Evolutionary conservation across 2,329 filamentous ascomycete genomes (phyloP).

Genomic region (Fonsecaea pedrosoi): DNA sequence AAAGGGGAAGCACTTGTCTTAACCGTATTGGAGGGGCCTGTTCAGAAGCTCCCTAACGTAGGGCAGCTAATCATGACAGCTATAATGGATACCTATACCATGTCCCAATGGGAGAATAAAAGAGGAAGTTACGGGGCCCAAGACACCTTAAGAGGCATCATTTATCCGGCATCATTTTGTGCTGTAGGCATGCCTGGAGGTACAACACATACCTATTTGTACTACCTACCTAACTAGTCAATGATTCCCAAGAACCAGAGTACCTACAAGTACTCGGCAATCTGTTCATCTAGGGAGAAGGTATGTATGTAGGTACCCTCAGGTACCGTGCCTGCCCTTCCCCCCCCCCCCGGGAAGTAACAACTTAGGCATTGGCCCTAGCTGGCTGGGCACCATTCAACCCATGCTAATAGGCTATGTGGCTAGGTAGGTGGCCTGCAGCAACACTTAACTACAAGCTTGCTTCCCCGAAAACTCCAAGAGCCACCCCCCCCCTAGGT

Average conservation of each 20-base stretch:
- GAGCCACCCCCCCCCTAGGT: background rate
- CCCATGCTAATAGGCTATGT: background rate
- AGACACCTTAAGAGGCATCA: background rate
- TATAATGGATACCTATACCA: background rate
- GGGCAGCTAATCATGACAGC: background rate
- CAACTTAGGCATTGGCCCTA: background rate
- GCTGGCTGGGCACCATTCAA: background rate
- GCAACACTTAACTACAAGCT: background rate
- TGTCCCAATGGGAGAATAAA: background rate
- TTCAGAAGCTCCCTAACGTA: background rate
- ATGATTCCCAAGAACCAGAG: background rate
- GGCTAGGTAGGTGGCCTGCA: background rate
- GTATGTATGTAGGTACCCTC: background rate
- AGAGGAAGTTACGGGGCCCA: background rate
- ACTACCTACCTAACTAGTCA: background rate
- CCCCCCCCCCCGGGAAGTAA: background rate
- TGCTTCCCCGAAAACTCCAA: slow-evolving; percentile 14
- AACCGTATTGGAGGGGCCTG: slow-evolving; percentile 2
- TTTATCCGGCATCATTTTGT: background rate
- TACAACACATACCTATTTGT: background rate
- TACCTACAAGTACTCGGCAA: background rate
- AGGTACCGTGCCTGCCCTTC: background rate
- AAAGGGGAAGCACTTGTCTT: slow-evolving; percentile 3
- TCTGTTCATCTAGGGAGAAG: background rate
- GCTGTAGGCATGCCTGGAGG: background rate